phyloP scores from a whole-genome alignment of 2,329 filamentous ascomycete species.

The Phyllosticta paracitricarpa region DNA sequence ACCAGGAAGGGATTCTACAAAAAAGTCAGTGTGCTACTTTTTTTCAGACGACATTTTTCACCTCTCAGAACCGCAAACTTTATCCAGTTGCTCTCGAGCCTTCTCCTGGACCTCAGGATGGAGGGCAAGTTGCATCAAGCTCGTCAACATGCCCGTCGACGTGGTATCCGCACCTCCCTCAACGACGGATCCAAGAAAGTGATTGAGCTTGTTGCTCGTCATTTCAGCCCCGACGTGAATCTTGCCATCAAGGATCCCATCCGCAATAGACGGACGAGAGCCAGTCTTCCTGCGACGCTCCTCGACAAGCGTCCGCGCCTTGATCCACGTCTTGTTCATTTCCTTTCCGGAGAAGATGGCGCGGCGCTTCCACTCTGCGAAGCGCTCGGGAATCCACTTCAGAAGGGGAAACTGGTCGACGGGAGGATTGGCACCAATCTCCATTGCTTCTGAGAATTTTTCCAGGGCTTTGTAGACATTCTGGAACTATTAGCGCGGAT shows the following conservation, averaged over 20 bases:
- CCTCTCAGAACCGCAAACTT: slow-evolving; percentile 8
- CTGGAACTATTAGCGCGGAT: slow-evolving; percentile 9
- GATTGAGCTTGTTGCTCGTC: slow-evolving; percentile 21
- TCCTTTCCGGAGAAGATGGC: slow-evolving; percentile 13
- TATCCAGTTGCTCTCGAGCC: slow-evolving; percentile 22
- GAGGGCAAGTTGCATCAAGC: slow-evolving; percentile 22
- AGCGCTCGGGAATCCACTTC: slow-evolving; percentile 29
- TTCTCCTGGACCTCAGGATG: slow-evolving; percentile 18
- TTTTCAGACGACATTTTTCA: background rate
- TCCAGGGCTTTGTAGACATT: slow-evolving; percentile 33
- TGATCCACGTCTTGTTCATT: slow-evolving; percentile 10
- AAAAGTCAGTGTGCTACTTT: slow-evolving; percentile 9
- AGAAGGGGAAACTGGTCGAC: slow-evolving; percentile 36
- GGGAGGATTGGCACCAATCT: slow-evolving; percentile 38
- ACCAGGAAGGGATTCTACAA: slow-evolving; percentile 18
- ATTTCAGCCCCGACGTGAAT: slow-evolving; percentile 12
- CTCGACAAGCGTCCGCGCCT: slow-evolving; percentile 11
- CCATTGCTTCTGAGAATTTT: slow-evolving; percentile 32
- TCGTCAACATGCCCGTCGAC: slow-evolving; percentile 24
- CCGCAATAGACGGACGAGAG: slow-evolving; percentile 11
- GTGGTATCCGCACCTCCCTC: slow-evolving; percentile 31
- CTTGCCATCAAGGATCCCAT: slow-evolving; percentile 9
- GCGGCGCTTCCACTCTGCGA: slow-evolving; percentile 14
- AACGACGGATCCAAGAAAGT: slow-evolving; percentile 26
- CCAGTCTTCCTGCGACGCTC: slow-evolving; percentile 10